Conservation (phyloP, 164 flowering plant species). For the Vitis labrusca region DNA sequence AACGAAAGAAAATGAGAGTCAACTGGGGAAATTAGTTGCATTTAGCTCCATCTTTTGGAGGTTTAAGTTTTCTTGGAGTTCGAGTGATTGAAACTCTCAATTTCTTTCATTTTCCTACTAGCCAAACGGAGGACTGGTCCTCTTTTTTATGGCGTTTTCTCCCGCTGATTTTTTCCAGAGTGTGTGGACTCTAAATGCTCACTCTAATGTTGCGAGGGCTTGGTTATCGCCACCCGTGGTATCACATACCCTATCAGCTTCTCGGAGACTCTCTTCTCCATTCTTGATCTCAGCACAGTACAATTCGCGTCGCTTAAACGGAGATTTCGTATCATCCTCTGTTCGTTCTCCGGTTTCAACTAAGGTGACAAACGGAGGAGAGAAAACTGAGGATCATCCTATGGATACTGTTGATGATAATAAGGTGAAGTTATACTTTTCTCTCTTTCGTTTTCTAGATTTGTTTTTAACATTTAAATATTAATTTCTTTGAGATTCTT, state of each 20-base stretch:
- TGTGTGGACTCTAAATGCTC: background rate
- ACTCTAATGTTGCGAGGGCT: no score
- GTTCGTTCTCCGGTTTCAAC: conserved; percentile 1
- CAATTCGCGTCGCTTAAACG: background rate
- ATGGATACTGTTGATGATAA: background rate
- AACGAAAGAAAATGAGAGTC: no score
- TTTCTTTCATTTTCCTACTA: no score
- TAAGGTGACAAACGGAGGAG: conserved; percentile 1
- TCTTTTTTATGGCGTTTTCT: conserved; percentile 1
- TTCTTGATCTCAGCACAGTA: background rate
- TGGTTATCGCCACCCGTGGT: background rate
- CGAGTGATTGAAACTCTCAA: no score
- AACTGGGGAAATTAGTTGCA: no score
- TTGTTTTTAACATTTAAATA: no score
- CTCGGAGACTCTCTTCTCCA: background rate
- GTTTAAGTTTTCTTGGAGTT: no score
- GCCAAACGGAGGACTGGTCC: no score
- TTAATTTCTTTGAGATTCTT: no score
- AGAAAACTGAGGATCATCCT: conserved; percentile 6
- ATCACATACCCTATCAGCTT: background rate
- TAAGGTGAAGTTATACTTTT: background rate
- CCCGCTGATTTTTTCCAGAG: background rate
- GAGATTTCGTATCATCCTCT: background rate
- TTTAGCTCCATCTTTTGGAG: no score
- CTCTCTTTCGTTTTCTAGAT: no score